Percentiles rank a stretch among this genome's conserved stretches.
Conservation (phyloP, 169 alveolate genomes). For the Plasmodium coatneyi region DNA sequence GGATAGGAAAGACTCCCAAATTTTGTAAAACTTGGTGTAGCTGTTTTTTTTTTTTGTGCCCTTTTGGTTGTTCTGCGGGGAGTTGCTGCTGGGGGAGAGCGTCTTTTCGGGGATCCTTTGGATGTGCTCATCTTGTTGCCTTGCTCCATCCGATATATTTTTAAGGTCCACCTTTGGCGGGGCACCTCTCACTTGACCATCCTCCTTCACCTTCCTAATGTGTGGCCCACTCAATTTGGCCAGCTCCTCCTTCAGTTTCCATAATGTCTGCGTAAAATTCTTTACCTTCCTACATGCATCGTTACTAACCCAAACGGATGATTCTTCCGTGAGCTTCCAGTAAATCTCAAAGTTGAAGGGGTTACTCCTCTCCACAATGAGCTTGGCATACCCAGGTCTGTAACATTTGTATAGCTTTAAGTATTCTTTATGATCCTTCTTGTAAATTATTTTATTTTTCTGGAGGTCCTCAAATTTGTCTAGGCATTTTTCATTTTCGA, state of each 20-base stretch:
- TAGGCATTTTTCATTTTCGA: constrained; percentile 50
- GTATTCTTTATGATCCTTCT: constrained; percentile 49
- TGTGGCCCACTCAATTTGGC: background rate
- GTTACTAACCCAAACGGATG: background rate
- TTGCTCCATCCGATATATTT: background rate
- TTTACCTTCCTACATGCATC: constrained; percentile 14
- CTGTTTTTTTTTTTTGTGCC: background rate
- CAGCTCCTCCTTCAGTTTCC: background rate
- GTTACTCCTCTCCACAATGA: constrained; percentile 32
- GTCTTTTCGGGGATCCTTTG: background rate
- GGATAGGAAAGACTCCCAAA: constrained; percentile 52
- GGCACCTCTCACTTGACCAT: background rate
- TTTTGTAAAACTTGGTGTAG: constrained; percentile 26
- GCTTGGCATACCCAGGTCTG: constrained; percentile 39
- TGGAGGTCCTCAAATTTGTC: constrained; percentile 49
- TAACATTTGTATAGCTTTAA: constrained; percentile 12
- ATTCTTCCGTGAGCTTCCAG: constrained; percentile 15
- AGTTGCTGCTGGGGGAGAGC: background rate
- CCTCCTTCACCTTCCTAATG: background rate
- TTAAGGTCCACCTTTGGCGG: background rate
- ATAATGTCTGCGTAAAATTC: constrained; percentile 11
- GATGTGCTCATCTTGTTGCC: background rate
- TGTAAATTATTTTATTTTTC: constrained; percentile 40
- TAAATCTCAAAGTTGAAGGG: constrained; percentile 6
- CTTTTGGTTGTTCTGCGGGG: background rate